These are phyloP conservation scores for Vitis cinerea DNA, from an alignment of 164 flowering plant species.

Conservation along the genomic window DNA sequence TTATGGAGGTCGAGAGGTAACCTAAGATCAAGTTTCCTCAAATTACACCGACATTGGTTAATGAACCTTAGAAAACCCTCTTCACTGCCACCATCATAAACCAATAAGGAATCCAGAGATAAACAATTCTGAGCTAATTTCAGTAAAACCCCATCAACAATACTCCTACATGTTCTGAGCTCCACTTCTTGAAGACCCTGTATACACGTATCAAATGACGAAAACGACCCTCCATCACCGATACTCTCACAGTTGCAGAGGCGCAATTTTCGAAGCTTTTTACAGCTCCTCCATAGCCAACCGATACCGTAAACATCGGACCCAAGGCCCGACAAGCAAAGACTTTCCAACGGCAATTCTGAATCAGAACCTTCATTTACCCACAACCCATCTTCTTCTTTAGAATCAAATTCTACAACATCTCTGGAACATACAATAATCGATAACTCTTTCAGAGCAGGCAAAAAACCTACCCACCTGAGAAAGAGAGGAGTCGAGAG, in stretches of 20 bases:
- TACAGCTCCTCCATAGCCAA: conserved; percentile 75
- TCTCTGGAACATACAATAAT: conserved; percentile 10
- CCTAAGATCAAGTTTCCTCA: conserved; percentile 62
- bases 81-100: conserved; percentile 74
- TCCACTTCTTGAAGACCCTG: conserved; percentile 56
- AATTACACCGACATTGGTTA: conserved; percentile 27
- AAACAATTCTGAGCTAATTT: conserved; percentile 48
- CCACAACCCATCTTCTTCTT: background rate
- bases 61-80: conserved; percentile 59
- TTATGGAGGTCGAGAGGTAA: conserved; percentile 79
- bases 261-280: conserved; percentile 37
- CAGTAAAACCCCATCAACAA: conserved; percentile 48
- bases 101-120: conserved; percentile 49
- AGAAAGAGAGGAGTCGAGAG: conserved; percentile 44
- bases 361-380: conserved; percentile 17
- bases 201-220: conserved; percentile 33
- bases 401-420: background rate
- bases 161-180: conserved; percentile 59
- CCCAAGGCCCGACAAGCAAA: conserved; percentile 51
- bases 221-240: conserved; percentile 42
- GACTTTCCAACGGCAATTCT: conserved; percentile 54
- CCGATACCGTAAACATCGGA: conserved; percentile 43
- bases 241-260: conserved; percentile 60
- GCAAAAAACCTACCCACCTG: conserved; percentile 46
- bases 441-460: conserved; percentile 38